Evolutionary conservation across 2,329 filamentous ascomycete genomes (phyloP), one percentile per base, ranked within the genome.

Genomic region (Xylariaceae sp.): DNA sequence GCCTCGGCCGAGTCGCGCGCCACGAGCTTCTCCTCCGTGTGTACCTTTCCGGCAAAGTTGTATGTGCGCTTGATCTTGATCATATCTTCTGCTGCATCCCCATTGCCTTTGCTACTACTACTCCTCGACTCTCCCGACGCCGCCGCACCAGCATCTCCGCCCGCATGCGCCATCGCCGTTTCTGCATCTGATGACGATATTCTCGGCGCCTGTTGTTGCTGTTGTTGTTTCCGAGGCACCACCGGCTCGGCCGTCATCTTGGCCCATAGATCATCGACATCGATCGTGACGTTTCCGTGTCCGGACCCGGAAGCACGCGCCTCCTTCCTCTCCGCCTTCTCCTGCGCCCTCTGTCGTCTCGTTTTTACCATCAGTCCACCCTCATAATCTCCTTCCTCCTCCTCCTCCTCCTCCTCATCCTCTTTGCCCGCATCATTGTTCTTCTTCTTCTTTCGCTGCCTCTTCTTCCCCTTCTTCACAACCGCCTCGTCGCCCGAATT

Each of bases 401-500:
- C 48, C 35, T 41, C 59, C 46, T 62, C 56, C 39, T 62, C 67
- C 50, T 64, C 67, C 52, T 67, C 21, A 7, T 24, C 21, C 6
- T 24, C 21, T 6, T 24, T 11, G 21, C 7, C 21, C 11, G 21
- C 73, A 29, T 59, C 61, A 54, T 67, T 74, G 56, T 65, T 68
- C 24, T 60, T 64, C 37, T 65, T 65, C 55, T 73, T 80, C 53
- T 73, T 76, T 13, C 73, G n/a, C 24, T 60, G 64, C 37, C 65
- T 65, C 55, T 73, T 80, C 53, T 73, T 76, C 13, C 73, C 79
- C 48, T 72, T 79, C 31, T 74, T 66, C 50, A 87, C 81, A 38
- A 85, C 74, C 1, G 74, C 73, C 53, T 87, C 83, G 52, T 87
- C 83, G n/a, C 82, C 83, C 1, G 83, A 86, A 48, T 83, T 83